phyloP scores from a whole-genome alignment of 495 filamentous ascomycete genomes.

The Penicillium cinerascens region DNA sequence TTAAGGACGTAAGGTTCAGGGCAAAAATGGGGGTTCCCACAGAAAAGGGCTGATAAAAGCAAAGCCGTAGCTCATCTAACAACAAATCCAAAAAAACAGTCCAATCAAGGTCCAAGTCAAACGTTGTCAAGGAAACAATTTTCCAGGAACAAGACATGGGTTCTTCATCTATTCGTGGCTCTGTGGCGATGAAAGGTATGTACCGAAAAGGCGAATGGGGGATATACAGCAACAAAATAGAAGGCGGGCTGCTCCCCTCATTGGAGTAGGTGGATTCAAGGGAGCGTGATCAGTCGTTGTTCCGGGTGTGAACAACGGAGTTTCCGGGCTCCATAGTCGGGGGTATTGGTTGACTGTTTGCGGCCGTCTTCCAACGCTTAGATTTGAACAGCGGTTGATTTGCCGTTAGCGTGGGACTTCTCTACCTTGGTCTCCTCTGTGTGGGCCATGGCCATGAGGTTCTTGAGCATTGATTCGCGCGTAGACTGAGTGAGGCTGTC shows the following conservation, averaged over 20 bases:
- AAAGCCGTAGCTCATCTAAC: neutral
- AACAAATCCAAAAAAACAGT: neutral
- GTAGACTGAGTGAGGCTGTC: conserved; percentile 69
- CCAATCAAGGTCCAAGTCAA: neutral
- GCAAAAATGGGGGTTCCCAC: neutral
- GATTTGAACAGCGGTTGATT: conserved; percentile 40
- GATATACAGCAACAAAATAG: conserved; percentile 3
- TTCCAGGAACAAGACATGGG: neutral
- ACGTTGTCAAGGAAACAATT: neutral
- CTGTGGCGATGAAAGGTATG: conserved; percentile 6
- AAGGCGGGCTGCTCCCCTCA: neutral
- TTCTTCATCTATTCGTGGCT: conserved; percentile 7
- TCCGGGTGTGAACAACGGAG: neutral
- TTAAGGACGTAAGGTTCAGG: neutral
- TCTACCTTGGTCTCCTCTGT: conserved; percentile 21
- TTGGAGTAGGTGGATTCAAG: neutral
- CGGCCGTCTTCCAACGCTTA: conserved; percentile 14
- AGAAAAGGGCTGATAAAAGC: neutral
- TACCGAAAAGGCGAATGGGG: conserved; percentile 1
- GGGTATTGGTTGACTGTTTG: neutral
- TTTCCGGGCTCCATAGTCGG: neutral
- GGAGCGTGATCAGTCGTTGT: neutral
- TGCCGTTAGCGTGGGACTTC: conserved; percentile 21
- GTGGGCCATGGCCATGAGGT: conserved; percentile 60
- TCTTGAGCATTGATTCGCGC: conserved; percentile 75